A percentile compares a stretch with the other conserved stretches of the same genome.
Evolutionary conservation across 2,329 filamentous ascomycete species (phyloP).

Genomic region (Alternaria sp.): DNA sequence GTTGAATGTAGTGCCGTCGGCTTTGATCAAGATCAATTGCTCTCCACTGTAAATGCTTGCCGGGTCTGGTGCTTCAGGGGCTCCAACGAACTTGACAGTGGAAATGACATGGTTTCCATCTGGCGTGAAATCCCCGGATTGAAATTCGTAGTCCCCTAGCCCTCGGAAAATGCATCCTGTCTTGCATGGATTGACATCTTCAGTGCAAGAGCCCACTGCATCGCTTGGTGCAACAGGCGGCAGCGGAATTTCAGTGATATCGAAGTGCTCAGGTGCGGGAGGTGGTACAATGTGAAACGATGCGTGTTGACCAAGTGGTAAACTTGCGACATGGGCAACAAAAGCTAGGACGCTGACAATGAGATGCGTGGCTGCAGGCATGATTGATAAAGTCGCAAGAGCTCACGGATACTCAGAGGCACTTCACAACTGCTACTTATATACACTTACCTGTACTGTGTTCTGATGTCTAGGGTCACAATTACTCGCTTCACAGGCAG

Average conservation of each 20-base stretch:
- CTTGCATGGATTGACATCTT: conserved; percentile 43
- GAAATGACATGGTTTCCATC: conserved; percentile 56
- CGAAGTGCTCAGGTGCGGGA: conserved; percentile 23
- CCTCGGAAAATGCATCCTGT: conserved; percentile 52
- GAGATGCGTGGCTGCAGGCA: no score
- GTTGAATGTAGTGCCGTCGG: conserved; percentile 48
- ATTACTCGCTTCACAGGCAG: no score
- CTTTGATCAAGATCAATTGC: conserved; percentile 55
- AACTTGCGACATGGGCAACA: no score
- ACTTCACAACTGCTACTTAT: no score
- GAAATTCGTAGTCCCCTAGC: conserved; percentile 22
- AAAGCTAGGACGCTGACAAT: no score
- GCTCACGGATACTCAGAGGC: no score
- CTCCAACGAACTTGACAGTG: conserved; percentile 55
- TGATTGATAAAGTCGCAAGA: no score
- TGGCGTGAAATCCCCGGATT: conserved; percentile 52
- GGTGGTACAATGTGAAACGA: neutral
- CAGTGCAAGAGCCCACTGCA: conserved; percentile 45
- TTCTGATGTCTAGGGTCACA: no score
- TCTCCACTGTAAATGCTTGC: conserved; percentile 55
- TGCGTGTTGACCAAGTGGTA: no score
- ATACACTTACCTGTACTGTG: no score
- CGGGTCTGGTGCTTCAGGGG: conserved; percentile 52
- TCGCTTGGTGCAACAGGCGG: conserved; percentile 48
- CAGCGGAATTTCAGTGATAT: conserved; percentile 50